Evolutionary conservation across 768 basidiomycete genomes (phyloP).

Genomic region (Phallus indusiatus): DNA sequence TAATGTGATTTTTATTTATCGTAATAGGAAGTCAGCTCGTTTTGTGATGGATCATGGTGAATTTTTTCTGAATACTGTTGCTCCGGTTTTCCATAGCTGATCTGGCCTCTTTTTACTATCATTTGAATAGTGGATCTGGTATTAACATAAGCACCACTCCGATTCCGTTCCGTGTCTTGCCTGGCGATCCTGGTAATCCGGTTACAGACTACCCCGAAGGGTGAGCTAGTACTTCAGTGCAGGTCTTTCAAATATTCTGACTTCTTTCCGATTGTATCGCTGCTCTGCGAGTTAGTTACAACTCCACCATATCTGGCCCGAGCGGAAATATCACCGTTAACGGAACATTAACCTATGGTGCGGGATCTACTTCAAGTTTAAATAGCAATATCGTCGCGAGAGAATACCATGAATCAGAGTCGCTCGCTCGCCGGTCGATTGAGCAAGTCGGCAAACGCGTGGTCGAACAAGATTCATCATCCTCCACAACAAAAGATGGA

Average conservation of each 20-base stretch:
- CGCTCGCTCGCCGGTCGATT: not conserved
- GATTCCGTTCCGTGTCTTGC: slow-evolving; percentile 41
- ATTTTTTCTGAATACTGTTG: slow-evolving; percentile 9
- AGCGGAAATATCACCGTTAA: slow-evolving; percentile 72
- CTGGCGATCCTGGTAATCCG: slow-evolving; percentile 43
- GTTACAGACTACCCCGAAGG: slow-evolving; percentile 62
- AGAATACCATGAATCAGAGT: not conserved
- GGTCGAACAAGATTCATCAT: not conserved
- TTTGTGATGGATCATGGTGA: slow-evolving; percentile 53
- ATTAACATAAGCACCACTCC: slow-evolving; percentile 46
- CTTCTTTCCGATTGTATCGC: not conserved
- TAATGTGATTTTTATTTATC: not conserved
- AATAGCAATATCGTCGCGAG: not conserved
- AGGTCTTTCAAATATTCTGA: not conserved
- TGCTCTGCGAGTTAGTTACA: slow-evolving; percentile 35
- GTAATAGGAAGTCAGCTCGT: slow-evolving; percentile 41
- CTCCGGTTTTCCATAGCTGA: not conserved
- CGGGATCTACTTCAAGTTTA: slow-evolving; percentile 14
- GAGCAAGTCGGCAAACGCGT: not conserved
- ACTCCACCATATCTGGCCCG: slow-evolving; percentile 48
- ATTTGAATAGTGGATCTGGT: slow-evolving; percentile 39
- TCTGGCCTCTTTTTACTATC: not conserved
- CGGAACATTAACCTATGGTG: slow-evolving; percentile 46
- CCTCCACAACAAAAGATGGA: not conserved
- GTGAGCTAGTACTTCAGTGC: slow-evolving; percentile 22